Evolutionary conservation across 169 alveolate genomes (phyloP), one percentile per base, ranked within the genome.

Genomic region (Miamiensis avidus): DNA sequence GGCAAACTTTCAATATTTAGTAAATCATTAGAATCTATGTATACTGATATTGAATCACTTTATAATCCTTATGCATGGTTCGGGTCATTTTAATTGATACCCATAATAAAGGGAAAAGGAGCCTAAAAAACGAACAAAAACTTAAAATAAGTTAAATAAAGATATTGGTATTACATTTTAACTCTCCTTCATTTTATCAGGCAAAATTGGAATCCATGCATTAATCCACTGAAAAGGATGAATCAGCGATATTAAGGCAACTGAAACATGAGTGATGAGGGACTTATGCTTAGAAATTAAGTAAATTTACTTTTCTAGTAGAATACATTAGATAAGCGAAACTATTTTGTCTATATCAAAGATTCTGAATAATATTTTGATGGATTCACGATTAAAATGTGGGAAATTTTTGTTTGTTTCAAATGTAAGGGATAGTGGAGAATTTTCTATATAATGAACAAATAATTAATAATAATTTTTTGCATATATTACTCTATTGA

Each of bases 171-270:
- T 11, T 49, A 49, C 69, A 11, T 49, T 11, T 49, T 49, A 49
- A 49, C 69, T 20, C 69, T 49, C 4, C 69, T 49, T 49, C 69
- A 49, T 49, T 49, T 4, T 82, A 25, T 86, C 85, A 26, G 94
- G 93, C 49, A 93, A 73, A 30, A 87, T 87, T 0, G 93, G 93
- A 25, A 93, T 89, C 0, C 88, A 76, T 4, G 86, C 91, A 76
- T 93, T 91, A 31, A 65, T 86, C 89, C 90, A 93, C 28, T 89
- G 76, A 77, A 93, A 85, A 0, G 96, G 96, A 77, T 83, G 89
- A 30, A 89, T 76, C 20, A 93, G 82, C 27, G 92, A 82, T 4
- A 85, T 82, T 1, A 93, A 75, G n/a, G 96, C 93, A 26, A 84
- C 84, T 25, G 91, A 82, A 0, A 88, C 81, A 65, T 87, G 82